Percentiles rank a stretch among this genome's conserved stretches.
These are phyloP conservation scores for Trichocladium antarcticum DNA, from an alignment of 495 filamentous ascomycete species.

Conservation along the genomic window DNA sequence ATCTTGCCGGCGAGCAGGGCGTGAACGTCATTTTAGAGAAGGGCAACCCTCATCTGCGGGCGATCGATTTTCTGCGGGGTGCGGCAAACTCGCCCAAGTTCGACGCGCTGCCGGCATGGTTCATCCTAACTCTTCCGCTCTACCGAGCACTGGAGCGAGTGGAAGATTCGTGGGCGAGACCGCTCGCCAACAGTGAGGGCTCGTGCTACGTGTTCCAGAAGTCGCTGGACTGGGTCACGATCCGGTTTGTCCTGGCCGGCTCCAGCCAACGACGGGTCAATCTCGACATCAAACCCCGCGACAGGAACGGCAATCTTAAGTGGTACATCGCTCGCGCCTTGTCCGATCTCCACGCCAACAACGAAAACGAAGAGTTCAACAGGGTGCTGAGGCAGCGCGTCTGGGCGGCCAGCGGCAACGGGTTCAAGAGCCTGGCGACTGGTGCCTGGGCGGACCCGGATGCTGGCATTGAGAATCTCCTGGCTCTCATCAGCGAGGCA, in stretches of 20 bases:
- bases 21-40: conserved; percentile 45
- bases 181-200: conserved; percentile 26
- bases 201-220: conserved; percentile 32
- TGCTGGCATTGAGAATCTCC: conserved; percentile 23
- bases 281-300: conserved; percentile 29
- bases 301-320: conserved; percentile 24
- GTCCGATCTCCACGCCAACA: conserved; percentile 4
- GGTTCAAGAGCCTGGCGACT: conserved; percentile 25
- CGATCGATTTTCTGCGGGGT: conserved; percentile 50
- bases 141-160: conserved; percentile 52
- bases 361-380: conserved; percentile 33
- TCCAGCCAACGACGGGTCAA: conserved; percentile 21
- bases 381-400: conserved; percentile 26
- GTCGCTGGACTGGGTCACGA: conserved; percentile 37
- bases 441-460: conserved; percentile 27
- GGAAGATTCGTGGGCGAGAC: conserved; percentile 33
- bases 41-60: conserved; percentile 65
- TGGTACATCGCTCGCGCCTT: conserved; percentile 33
- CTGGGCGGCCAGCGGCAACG: conserved; percentile 24
- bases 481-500: conserved; percentile 20
- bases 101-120: conserved; percentile 26
- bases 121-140: conserved; percentile 54
- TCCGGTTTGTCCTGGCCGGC: conserved; percentile 35
- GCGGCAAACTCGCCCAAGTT: conserved; percentile 45
- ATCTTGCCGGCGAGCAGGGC: conserved; percentile 21